A percentile compares a stretch with the other conserved stretches of the same genome.
Evolutionary conservation across 2,329 filamentous ascomycete genomes (phyloP).

Genomic region (Penicillium sp.): DNA sequence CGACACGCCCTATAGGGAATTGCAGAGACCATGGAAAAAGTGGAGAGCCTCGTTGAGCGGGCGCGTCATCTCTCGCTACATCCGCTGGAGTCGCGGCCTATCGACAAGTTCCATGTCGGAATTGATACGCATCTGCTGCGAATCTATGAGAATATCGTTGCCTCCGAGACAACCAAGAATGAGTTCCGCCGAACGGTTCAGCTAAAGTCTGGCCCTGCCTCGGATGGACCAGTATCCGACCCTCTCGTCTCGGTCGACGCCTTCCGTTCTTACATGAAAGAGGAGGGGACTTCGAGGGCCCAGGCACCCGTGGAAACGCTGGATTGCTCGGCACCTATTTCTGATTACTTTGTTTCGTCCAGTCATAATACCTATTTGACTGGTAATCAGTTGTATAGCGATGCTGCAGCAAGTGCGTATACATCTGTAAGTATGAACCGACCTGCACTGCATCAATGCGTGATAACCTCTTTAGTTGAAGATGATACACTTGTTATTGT

Average conservation of each 20-base stretch:
- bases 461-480: no score
- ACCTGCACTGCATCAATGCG: neutral
- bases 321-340: conserved; percentile 71
- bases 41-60: conserved; percentile 23
- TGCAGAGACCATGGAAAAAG: conserved; percentile 19
- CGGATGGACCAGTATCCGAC: conserved; percentile 6
- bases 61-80: conserved; percentile 23
- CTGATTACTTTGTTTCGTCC: conserved; percentile 91
- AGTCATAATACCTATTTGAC: conserved; percentile 94
- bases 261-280: conserved; percentile 56
- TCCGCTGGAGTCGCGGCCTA: conserved; percentile 1
- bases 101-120: conserved; percentile 34
- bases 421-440: conserved; percentile 62
- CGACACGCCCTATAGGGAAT: neutral
- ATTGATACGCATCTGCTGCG: conserved; percentile 39
- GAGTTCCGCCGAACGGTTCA: conserved; percentile 32
- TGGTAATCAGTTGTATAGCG: conserved; percentile 81
- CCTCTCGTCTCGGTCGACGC: conserved; percentile 41
- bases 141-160: conserved; percentile 38
- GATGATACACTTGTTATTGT: no score
- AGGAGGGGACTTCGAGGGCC: conserved; percentile 49
- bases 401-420: conserved; percentile 78
- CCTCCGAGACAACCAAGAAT: conserved; percentile 17
- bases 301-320: conserved; percentile 47
- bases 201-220: conserved; percentile 8